Percentiles rank a stretch among this genome's conserved stretches.
Conservation (phyloP, 1,139 yeast genomes). For the Pneumocystis canis region DNA sequence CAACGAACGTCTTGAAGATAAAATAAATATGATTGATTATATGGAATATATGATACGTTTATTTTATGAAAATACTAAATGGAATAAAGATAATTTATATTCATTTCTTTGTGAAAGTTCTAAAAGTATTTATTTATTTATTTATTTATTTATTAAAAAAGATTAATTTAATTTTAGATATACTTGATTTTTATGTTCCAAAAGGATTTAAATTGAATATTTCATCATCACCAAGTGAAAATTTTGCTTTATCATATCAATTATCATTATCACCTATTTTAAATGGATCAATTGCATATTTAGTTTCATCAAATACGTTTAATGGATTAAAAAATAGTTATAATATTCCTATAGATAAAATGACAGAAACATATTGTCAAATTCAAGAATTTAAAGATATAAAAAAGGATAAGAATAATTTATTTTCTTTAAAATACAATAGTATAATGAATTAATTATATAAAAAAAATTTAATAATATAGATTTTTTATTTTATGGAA, state of each 20-base stretch:
- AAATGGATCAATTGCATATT: slow-evolving; percentile 71
- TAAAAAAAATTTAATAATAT: slow-evolving; percentile 29
- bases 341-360: slow-evolving; percentile 28
- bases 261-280: slow-evolving; percentile 53
- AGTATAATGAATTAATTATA: slow-evolving; percentile 28
- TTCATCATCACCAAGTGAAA: slow-evolving; percentile 55
- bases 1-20: too few species aligned
- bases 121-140: slow-evolving; percentile 27
- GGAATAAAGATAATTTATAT: slow-evolving; percentile 68
- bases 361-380: slow-evolving; percentile 21
- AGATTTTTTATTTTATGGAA: slow-evolving; percentile 49
- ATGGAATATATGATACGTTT: slow-evolving; percentile 73
- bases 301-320: slow-evolving; percentile 54
- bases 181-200: slow-evolving; percentile 66
- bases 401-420: not conserved
- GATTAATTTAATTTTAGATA: slow-evolving; percentile 9
- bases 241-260: slow-evolving; percentile 62
- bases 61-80: slow-evolving; percentile 51
- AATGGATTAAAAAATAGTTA: slow-evolving; percentile 19
- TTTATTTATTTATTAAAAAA: not conserved
- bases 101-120: slow-evolving; percentile 61
- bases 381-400: slow-evolving; percentile 24
- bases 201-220: slow-evolving; percentile 51
- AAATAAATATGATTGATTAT: slow-evolving; percentile 22
- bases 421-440: not conserved